Evolutionary conservation across 2,329 filamentous ascomycete species (phyloP).

Genomic region (Myriosclerotinia curreyana): DNA sequence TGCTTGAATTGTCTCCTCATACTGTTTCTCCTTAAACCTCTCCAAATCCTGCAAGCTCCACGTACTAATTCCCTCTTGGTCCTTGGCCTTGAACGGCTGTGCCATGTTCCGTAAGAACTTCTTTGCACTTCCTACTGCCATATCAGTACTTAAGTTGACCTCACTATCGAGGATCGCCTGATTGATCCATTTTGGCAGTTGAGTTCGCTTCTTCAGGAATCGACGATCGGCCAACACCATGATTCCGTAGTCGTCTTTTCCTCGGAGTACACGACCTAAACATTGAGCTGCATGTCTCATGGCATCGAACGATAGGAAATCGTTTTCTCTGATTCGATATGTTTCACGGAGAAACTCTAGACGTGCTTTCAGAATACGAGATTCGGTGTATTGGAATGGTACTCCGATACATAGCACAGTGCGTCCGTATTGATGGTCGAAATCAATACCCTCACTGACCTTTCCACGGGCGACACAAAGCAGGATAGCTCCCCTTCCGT

Average conservation of each 20-base stretch:
- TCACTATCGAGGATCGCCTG: slow-evolving; percentile 82
- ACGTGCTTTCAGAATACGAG: slow-evolving; percentile 89
- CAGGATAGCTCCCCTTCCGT: slow-evolving; percentile 87
- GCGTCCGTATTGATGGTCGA: slow-evolving; percentile 96
- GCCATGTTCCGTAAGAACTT: slow-evolving; percentile 90
- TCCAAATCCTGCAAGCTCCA: slow-evolving; percentile 82
- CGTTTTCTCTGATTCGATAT: slow-evolving; percentile 93
- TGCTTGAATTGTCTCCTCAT: slow-evolving; percentile 64
- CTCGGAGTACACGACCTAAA: slow-evolving; percentile 86
- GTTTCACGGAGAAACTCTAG: slow-evolving; percentile 96
- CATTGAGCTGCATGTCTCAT: slow-evolving; percentile 99
- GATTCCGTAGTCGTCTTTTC: slow-evolving; percentile 99
- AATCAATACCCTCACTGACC: slow-evolving; percentile 97
- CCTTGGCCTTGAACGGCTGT: slow-evolving; percentile 75
- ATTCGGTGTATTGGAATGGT: slow-evolving; percentile 98
- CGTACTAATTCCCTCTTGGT: slow-evolving; percentile 89
- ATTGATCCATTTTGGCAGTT: slow-evolving; percentile 96
- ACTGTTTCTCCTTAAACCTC: slow-evolving; percentile 71
- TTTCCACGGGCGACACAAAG: slow-evolving; percentile 96
- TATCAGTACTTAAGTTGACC: slow-evolving; percentile 89
- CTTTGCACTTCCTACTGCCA: slow-evolving; percentile 85
- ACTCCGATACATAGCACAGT: slow-evolving; percentile 96
- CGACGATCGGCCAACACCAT: slow-evolving; percentile 96
- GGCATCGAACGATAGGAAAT: slow-evolving; percentile 97
- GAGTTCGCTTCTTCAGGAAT: slow-evolving; percentile 85